Conservation (phyloP, 345 rosid genomes). For the Trapa bicornis region DNA sequence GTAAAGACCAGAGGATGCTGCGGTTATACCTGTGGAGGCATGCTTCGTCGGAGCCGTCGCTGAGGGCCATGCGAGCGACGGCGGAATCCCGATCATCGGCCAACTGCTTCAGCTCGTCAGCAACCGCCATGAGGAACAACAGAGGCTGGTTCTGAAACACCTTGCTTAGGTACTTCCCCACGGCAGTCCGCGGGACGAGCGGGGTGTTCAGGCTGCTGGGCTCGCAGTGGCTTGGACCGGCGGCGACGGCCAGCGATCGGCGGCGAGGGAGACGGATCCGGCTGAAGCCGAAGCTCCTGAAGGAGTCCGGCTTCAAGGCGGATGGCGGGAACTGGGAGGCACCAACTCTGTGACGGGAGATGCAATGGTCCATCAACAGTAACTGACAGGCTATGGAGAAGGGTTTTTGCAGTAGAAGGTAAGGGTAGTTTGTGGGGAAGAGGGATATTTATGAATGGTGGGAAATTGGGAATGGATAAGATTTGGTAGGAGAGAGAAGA, state of each 20-base stretch:
- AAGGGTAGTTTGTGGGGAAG: not conserved
- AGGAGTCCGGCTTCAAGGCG: constrained; percentile 10
- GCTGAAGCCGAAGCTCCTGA: not conserved
- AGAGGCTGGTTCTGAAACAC: constrained; percentile 69
- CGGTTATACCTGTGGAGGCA: constrained; percentile 53
- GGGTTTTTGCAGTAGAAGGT: too few relatives aligned
- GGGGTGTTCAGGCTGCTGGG: constrained; percentile 79
- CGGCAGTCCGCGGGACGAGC: constrained; percentile 51
- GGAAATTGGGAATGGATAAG: not conserved
- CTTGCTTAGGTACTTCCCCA: constrained; percentile 55
- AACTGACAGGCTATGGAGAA: not conserved
- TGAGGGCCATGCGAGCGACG: constrained; percentile 39
- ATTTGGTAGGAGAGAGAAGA: too few relatives aligned
- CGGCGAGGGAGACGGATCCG: constrained; percentile 1
- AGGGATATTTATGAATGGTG: not conserved
- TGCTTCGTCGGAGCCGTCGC: constrained; percentile 63
- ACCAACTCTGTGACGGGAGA: constrained; percentile 20
- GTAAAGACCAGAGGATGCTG: not conserved
- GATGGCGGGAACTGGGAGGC: constrained; percentile 22
- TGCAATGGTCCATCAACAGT: constrained; percentile 41
- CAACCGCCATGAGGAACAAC: constrained; percentile 58
- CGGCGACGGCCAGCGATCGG: constrained; percentile 19
- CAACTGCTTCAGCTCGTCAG: constrained; percentile 59
- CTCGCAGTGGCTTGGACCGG: constrained; percentile 71
- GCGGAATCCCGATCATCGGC: constrained; percentile 54